Evolutionary conservation across 2,329 filamentous ascomycete species (phyloP).

Genomic region (Hypocreales sp.): DNA sequence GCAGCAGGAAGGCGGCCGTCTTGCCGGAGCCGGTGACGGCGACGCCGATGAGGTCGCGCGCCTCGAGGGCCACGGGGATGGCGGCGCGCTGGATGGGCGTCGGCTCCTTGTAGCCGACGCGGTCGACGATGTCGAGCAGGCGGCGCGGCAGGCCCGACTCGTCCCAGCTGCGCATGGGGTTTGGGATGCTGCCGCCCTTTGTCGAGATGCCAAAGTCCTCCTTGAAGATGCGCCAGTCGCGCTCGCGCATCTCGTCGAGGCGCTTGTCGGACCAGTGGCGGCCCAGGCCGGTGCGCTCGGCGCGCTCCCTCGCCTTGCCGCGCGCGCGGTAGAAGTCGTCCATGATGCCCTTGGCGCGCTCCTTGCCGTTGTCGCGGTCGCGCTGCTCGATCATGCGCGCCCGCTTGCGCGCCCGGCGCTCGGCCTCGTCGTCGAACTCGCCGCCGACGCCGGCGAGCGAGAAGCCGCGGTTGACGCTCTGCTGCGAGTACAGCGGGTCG

Average conservation of each 20-base stretch:
- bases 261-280: constrained; percentile 95
- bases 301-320: constrained; percentile 53
- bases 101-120: constrained; percentile 83
- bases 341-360: constrained; percentile 64
- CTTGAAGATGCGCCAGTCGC: constrained; percentile 99
- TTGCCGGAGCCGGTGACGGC: constrained; percentile 98
- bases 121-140: constrained; percentile 65
- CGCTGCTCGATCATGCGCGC: constrained; percentile 57
- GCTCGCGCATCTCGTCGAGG: constrained; percentile 84
- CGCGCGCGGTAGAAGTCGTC: constrained; percentile 60
- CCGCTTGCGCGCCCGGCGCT: constrained; percentile 38
- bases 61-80: constrained; percentile 87
- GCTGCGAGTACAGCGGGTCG: constrained; percentile 55
- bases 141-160: constrained; percentile 69
- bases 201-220: constrained; percentile 96
- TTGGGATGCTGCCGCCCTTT: constrained; percentile 81
- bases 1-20: constrained; percentile 87
- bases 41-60: constrained; percentile 92
- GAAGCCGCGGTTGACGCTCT: constrained; percentile 14
- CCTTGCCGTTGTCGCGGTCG: constrained; percentile 60
- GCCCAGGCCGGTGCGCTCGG: constrained; percentile 59
- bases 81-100: constrained; percentile 85
- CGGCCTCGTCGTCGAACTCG: constrained; percentile 36
- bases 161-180: constrained; percentile 89
- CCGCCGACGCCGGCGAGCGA: constrained; percentile 33